These are phyloP conservation scores for Cladosporium sphaerospermum DNA, from an alignment of 2,329 filamentous ascomycete species.

Conservation along the genomic window DNA sequence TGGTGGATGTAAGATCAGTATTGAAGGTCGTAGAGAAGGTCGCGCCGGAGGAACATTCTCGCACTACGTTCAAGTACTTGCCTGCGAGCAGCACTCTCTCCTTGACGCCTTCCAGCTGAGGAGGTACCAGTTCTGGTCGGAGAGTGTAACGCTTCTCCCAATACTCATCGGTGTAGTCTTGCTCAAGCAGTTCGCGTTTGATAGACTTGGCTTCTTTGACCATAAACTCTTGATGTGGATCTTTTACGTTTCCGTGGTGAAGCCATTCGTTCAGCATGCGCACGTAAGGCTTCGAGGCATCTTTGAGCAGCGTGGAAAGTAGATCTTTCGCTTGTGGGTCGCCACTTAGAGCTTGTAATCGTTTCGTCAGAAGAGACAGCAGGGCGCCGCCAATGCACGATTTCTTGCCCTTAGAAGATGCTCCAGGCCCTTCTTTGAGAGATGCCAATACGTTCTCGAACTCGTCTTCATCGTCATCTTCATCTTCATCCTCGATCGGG, in stretches of 20 bases:
- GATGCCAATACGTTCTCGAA: slow-evolving; percentile 91
- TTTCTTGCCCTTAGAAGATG: slow-evolving; percentile 79
- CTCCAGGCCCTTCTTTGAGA: slow-evolving; percentile 76
- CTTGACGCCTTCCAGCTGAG: slow-evolving; percentile 83
- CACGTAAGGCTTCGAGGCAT: slow-evolving; percentile 94
- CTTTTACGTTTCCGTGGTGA: slow-evolving; percentile 89
- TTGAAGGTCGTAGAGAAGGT: slow-evolving; percentile 69
- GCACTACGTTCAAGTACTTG: slow-evolving; percentile 95
- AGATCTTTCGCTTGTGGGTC: slow-evolving; percentile 81
- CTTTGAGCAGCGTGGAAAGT: slow-evolving; percentile 73
- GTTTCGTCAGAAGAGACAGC: slow-evolving; percentile 76
- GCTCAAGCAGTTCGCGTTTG: slow-evolving; percentile 78
- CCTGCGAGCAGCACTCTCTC: slow-evolving; percentile 92
- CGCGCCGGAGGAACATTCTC: slow-evolving; percentile 58
- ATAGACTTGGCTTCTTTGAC: slow-evolving; percentile 97
- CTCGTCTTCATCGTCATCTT: slow-evolving; percentile 63
- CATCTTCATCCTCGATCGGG: slow-evolving; percentile 55
- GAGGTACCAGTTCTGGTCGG: slow-evolving; percentile 82
- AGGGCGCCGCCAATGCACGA: slow-evolving; percentile 96
- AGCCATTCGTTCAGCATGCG: slow-evolving; percentile 98
- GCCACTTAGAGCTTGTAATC: slow-evolving; percentile 83
- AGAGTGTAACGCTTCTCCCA: slow-evolving; percentile 98
- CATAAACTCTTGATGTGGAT: slow-evolving; percentile 88
- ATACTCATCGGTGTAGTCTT: slow-evolving; percentile 98
- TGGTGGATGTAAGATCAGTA: slow-evolving; percentile 67